Evolutionary conservation across 2,329 filamentous ascomycete genomes (phyloP), one percentile per base, ranked within the genome.

Genomic region (Myotisia sp.): DNA sequence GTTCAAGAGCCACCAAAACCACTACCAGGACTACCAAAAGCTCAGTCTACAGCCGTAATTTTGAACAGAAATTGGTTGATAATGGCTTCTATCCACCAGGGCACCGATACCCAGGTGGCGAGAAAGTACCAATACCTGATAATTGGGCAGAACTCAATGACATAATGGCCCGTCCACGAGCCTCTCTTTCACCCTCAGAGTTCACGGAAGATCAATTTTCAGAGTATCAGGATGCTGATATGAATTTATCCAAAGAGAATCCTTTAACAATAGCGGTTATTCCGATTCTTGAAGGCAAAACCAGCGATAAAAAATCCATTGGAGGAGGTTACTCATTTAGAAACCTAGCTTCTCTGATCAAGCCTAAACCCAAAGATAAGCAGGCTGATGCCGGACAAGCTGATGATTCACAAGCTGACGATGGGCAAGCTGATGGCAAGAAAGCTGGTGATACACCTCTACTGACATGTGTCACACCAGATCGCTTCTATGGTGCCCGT

Each of bases 21-120:
- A 18, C 33, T 12, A 35, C 33, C n/a, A 35, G 22, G 18, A 29
- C 33, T 14, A 22, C 26, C 5, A 35, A 26, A 20, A 33, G 19
- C 18, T 21, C 30, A 28, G 39, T 45, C 2, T 58, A 60, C 39
- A 41, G 55, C 42, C 43, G 44, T 28, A 42, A 47, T 37, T 62
- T 62, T 44, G 47, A 58, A 33, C 50, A 56, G 35, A 47, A 58
- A 32, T 41, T 63, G 26, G 51, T 54, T 34, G 52, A 63, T 37
- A 27, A 51, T 40, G 37, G 37, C 10, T 40, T 62, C 23, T 53
- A 56, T 33, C 41, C 51, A 16, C 17, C 37, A 26, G 46, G 36
- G 14, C 47, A 49, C 20, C 40, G 37, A 28, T 48, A 47, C 37
- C 44, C 37, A 6, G 36, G 48, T 44, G 46, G 46, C n/a, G 29